phyloP scores from a whole-genome alignment of 2,329 filamentous ascomycete species.

The Talaromyces marneffei region DNA sequence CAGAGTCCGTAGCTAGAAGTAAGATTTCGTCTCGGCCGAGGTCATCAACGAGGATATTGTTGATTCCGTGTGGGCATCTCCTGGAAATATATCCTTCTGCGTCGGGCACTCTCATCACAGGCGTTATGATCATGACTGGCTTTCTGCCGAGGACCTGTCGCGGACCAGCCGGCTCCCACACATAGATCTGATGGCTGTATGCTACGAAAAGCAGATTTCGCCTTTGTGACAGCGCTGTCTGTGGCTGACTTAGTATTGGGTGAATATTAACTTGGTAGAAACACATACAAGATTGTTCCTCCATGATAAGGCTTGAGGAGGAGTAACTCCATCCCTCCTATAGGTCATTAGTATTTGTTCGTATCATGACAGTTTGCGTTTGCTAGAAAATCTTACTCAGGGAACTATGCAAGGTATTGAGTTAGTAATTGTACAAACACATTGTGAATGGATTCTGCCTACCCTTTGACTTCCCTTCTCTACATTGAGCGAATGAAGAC shows the following conservation, averaged over 20 bases:
- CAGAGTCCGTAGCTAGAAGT: constrained; percentile 64
- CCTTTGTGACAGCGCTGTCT: constrained; percentile 43
- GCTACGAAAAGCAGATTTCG: constrained; percentile 45
- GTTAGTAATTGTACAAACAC: not conserved
- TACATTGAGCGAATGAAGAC: constrained; percentile 26
- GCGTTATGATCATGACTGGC: constrained; percentile 40
- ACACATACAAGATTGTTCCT: constrained; percentile 39
- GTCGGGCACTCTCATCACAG: constrained; percentile 33
- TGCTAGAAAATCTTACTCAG: constrained; percentile 17
- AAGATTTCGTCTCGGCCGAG: constrained; percentile 66
- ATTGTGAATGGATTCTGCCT: constrained; percentile 16
- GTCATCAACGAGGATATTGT: constrained; percentile 63
- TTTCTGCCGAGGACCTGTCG: constrained; percentile 34
- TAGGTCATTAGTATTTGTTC: constrained; percentile 11
- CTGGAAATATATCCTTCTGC: constrained; percentile 52
- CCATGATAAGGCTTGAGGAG: constrained; percentile 35
- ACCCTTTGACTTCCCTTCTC: constrained; percentile 31
- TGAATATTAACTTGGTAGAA: not conserved
- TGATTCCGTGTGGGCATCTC: constrained; percentile 56
- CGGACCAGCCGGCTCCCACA: constrained; percentile 40
- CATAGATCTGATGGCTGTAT: constrained; percentile 35
- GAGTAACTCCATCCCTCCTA: constrained; percentile 25
- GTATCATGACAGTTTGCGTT: not conserved
- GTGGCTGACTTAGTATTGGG: not conserved
- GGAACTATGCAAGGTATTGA: constrained; percentile 19